Evolutionary conservation across 2,329 filamentous ascomycete species (phyloP).

Genomic region (Phaeoacremonium minimum): DNA sequence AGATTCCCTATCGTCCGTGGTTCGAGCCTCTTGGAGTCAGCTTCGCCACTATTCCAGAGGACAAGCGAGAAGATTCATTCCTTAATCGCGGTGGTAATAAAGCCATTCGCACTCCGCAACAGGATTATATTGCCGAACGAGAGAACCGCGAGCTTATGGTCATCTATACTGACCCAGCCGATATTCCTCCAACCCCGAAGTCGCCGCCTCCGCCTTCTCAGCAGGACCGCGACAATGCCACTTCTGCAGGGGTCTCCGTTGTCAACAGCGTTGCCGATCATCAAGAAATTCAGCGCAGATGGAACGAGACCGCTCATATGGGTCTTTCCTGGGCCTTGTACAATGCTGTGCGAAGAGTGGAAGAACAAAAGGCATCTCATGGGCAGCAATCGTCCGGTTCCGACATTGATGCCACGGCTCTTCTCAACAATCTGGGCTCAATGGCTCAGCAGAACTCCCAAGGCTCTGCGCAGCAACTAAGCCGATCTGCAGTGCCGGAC

Average conservation of each 20-base stretch:
- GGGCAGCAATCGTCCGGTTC: constrained; percentile 3
- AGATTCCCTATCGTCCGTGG: constrained; percentile 50
- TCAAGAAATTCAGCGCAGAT: constrained; percentile 43
- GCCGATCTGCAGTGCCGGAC: constrained; percentile 4
- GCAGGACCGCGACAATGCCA: constrained; percentile 1
- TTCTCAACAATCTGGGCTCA: not conserved
- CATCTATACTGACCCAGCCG: constrained; percentile 48
- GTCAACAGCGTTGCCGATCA: not conserved
- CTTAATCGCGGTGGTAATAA: constrained; percentile 49
- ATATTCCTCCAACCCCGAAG: constrained; percentile 53
- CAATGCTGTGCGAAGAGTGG: constrained; percentile 37
- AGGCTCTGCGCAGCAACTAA: constrained; percentile 16
- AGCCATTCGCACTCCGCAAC: constrained; percentile 49
- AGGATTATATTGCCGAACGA: constrained; percentile 49
- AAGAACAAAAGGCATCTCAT: too few species aligned
- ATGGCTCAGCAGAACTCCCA: constrained; percentile 7
- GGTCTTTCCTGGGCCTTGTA: constrained; percentile 37
- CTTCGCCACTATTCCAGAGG: constrained; percentile 40
- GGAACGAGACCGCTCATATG: constrained; percentile 38
- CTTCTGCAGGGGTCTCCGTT: not conserved
- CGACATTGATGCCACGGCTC: not conserved
- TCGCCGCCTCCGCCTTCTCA: constrained; percentile 32
- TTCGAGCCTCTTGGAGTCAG: constrained; percentile 40
- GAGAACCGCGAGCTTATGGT: constrained; percentile 58
- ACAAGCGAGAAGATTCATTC: constrained; percentile 43